Conservation (phyloP, 192 early-diverging fungal species). For the Lobosporangium transversale region DNA sequence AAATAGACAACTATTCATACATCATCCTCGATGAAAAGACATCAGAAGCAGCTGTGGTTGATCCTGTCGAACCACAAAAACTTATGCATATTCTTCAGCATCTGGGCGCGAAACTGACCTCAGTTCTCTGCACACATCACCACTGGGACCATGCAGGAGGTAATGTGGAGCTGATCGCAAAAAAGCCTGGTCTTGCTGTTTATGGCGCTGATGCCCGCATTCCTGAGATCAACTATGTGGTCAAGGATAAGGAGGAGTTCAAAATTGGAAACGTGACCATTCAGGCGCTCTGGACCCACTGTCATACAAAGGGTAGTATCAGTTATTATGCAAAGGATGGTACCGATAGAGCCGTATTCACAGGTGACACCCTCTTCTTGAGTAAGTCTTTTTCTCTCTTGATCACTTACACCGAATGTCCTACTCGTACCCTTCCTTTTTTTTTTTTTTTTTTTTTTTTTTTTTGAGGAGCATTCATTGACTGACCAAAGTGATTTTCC, state of each 20-base stretch:
- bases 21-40: slow-evolving; percentile 80
- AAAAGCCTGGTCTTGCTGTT: slow-evolving; percentile 73
- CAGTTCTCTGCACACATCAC: slow-evolving; percentile 88
- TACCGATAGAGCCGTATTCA: slow-evolving; percentile 56
- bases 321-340: slow-evolving; percentile 82
- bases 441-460: no score
- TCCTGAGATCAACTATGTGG: slow-evolving; percentile 78
- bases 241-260: slow-evolving; percentile 79
- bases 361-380: slow-evolving; percentile 63
- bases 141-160: slow-evolving; percentile 91
- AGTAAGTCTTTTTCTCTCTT: slow-evolving; percentile 24
- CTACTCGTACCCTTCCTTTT: no score
- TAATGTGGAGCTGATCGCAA: slow-evolving; percentile 69
- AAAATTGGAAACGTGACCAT: slow-evolving; percentile 79
- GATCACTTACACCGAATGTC: no score
- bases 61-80: slow-evolving; percentile 86
- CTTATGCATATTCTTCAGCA: slow-evolving; percentile 67
- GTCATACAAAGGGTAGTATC: slow-evolving; percentile 92
- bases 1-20: slow-evolving; percentile 87
- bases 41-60: slow-evolving; percentile 75
- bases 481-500: not conserved
- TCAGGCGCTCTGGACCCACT: slow-evolving; percentile 79
- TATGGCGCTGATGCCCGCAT: slow-evolving; percentile 92
- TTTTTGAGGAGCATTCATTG: no score
- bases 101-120: slow-evolving; percentile 67